A percentile compares a stretch with the other conserved stretches of the same genome.
phyloP scores from a whole-genome alignment of 495 filamentous ascomycete species.

The Tuber brumale region DNA sequence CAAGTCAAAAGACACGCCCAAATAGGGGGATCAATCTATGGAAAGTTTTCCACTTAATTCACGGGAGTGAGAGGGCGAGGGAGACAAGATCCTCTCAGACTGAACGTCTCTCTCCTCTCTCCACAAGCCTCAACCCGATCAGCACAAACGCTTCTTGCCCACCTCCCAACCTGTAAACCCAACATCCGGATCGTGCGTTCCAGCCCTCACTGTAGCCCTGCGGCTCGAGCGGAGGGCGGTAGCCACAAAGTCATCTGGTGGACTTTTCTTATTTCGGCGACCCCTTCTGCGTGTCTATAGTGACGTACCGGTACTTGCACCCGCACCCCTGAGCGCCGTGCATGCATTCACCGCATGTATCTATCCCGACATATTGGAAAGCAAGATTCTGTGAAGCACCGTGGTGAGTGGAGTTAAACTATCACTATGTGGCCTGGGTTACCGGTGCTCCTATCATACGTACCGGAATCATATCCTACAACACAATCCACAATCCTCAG shows the following conservation, averaged over 20 bases:
- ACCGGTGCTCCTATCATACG: background rate
- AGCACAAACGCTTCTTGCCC: background rate
- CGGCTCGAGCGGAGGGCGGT: background rate
- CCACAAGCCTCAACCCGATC: background rate
- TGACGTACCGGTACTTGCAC: background rate
- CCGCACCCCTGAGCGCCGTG: background rate
- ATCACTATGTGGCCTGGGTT: background rate
- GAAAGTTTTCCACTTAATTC: background rate
- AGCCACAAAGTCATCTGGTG: background rate
- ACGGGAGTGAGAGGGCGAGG: background rate
- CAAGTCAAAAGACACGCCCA: background rate
- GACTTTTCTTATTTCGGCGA: background rate
- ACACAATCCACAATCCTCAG: background rate
- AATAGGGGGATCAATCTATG: background rate
- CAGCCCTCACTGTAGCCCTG: background rate
- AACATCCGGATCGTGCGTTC: background rate
- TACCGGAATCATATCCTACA: background rate
- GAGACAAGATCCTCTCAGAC: background rate
- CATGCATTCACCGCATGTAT: background rate
- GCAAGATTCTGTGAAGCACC: background rate
- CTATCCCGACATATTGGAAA: background rate
- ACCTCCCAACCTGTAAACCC: background rate
- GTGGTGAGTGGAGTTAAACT: background rate
- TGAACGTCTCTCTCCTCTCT: background rate
- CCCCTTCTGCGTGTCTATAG: background rate